phyloP scores from a whole-genome alignment of 2,329 filamentous ascomycete species.

The Verticillium alfalfae region DNA sequence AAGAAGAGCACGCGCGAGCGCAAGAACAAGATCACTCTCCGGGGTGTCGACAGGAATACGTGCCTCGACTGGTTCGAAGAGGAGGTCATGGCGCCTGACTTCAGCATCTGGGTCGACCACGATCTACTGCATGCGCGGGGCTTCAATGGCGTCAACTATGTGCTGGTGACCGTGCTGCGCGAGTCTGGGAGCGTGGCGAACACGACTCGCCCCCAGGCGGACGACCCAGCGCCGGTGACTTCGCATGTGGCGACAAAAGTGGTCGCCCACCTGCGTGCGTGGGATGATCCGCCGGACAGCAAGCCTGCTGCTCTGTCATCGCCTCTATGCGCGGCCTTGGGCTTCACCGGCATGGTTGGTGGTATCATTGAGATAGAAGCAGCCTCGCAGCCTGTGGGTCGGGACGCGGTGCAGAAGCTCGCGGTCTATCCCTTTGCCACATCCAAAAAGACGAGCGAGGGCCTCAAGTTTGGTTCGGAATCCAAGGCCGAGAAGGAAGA shows the following conservation, averaged over 20 bases:
- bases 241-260: conserved; percentile 55
- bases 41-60: conserved; percentile 67
- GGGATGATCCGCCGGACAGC: conserved; percentile 83
- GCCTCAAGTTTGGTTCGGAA: conserved; percentile 82
- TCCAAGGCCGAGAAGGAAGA: conserved; percentile 79
- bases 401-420: conserved; percentile 58
- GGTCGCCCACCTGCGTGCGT: conserved; percentile 68
- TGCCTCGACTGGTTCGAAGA: conserved; percentile 75
- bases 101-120: conserved; percentile 81
- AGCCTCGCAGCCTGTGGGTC: conserved; percentile 66
- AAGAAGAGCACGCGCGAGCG: conserved; percentile 50
- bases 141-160: conserved; percentile 72
- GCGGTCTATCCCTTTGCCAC: conserved; percentile 77
- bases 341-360: conserved; percentile 69
- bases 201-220: not conserved
- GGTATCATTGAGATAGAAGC: conserved; percentile 84
- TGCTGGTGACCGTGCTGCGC: conserved; percentile 45
- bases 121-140: conserved; percentile 68
- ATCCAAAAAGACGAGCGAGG: conserved; percentile 51
- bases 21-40: conserved; percentile 66
- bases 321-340: conserved; percentile 68
- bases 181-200: conserved; percentile 1
- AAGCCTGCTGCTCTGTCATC: conserved; percentile 76
- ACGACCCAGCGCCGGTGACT: conserved; percentile 26
- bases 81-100: conserved; percentile 47